Evolutionary conservation across 2,329 filamentous ascomycete species (phyloP).

Genomic region (Tolypocladium cylindrosporum): DNA sequence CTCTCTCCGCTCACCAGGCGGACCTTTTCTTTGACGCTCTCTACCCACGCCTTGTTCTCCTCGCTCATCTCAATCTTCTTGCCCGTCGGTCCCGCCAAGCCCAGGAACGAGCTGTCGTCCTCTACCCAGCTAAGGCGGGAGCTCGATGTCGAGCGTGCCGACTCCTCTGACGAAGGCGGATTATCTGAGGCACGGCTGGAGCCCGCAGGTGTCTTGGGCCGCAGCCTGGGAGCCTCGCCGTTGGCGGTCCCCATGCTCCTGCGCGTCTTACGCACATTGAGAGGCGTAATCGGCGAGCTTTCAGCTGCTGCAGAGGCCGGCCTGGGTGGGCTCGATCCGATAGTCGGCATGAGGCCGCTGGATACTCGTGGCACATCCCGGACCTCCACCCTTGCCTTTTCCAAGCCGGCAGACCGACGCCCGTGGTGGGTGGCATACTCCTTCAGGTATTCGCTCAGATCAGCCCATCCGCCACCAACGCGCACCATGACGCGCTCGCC

Average conservation of each 20-base stretch:
- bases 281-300: constrained; percentile 32
- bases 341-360: constrained; percentile 16
- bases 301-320: constrained; percentile 30
- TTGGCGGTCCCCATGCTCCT: constrained; percentile 28
- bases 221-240: constrained; percentile 19
- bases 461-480: constrained; percentile 96
- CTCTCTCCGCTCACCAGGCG: constrained; percentile 56
- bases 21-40: constrained; percentile 74
- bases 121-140: constrained; percentile 48
- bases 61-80: constrained; percentile 58
- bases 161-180: constrained; percentile 33
- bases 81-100: constrained; percentile 59
- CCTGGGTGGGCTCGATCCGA: constrained; percentile 30
- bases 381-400: constrained; percentile 47
- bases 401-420: constrained; percentile 44
- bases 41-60: constrained; percentile 70
- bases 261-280: constrained; percentile 46
- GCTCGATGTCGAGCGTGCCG: constrained; percentile 38
- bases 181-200: constrained; percentile 21
- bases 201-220: constrained; percentile 33
- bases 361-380: constrained; percentile 33
- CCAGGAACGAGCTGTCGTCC: constrained; percentile 49
- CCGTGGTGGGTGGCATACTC: constrained; percentile 91
- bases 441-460: constrained; percentile 86
- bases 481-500: constrained; percentile 96